These are phyloP conservation scores for Fusarium mexicanum DNA, from an alignment of 2,329 filamentous ascomycete species.

Conservation along the genomic window DNA sequence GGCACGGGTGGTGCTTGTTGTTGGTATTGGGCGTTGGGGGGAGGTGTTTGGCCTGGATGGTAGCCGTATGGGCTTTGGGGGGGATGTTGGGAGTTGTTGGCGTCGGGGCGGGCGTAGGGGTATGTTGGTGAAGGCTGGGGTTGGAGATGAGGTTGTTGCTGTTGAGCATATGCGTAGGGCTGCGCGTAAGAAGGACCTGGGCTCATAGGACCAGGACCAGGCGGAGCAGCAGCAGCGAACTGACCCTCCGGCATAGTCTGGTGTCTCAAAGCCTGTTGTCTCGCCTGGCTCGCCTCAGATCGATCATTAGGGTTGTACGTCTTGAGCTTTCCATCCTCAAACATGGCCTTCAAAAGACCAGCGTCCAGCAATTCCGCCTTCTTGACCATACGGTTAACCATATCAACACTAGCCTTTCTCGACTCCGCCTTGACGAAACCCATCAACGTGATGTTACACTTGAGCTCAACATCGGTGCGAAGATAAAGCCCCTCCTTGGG, in stretches of 20 bases:
- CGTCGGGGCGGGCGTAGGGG: conserved; percentile 26
- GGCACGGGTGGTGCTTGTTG: conserved; percentile 41
- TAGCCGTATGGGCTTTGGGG: conserved; percentile 35
- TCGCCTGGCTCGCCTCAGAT: conserved; percentile 44
- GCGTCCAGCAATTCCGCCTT: conserved; percentile 76
- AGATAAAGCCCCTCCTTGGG: conserved; percentile 74
- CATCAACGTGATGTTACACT: conserved; percentile 72
- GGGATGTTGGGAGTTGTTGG: conserved; percentile 18
- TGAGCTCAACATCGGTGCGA: conserved; percentile 76
- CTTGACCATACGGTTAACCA: conserved; percentile 75
- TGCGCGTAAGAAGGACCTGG: conserved; percentile 39
- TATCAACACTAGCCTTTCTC: conserved; percentile 72
- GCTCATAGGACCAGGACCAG: conserved; percentile 13
- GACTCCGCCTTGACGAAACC: conserved; percentile 73
- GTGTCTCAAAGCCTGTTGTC: conserved; percentile 50
- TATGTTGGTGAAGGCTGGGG: conserved; percentile 42
- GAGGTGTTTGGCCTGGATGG: conserved; percentile 31
- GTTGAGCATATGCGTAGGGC: conserved; percentile 28
- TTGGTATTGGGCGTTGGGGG: conserved; percentile 23
- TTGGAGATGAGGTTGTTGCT: conserved; percentile 27
- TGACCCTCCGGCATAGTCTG: conserved; percentile 35
- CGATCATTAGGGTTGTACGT: conserved; percentile 66
- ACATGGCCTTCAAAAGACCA: conserved; percentile 73
- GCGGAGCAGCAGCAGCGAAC: background rate
- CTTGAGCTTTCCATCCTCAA: conserved; percentile 70